Evolutionary conservation across 192 early-diverging fungal genomes (phyloP).

Genomic region (Phycomyces blakesleeanus): DNA sequence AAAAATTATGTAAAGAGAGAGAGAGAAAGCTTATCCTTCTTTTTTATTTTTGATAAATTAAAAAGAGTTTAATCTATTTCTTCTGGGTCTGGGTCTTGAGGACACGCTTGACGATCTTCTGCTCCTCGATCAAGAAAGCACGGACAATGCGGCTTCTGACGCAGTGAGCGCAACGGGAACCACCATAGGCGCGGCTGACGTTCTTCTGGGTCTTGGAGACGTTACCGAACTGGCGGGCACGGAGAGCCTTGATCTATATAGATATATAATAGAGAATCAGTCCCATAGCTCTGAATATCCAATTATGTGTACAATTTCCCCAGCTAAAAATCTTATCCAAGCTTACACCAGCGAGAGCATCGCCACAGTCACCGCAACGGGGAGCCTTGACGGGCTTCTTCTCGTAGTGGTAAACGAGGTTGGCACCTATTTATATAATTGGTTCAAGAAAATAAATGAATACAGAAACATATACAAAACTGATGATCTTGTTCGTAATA

Average conservation of each 20-base stretch:
- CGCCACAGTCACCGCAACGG: conserved; percentile 97
- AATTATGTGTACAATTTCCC: background rate
- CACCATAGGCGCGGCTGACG: conserved; percentile 96
- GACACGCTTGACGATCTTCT: conserved; percentile 99
- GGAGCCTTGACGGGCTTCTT: conserved; percentile 90
- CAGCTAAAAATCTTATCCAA: background rate
- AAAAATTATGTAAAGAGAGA: too few relatives aligned
- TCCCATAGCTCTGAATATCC: background rate
- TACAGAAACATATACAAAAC: too few relatives aligned
- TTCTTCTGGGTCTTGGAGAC: conserved; percentile 91
- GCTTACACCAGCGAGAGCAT: conserved; percentile 82
- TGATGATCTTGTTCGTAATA: too few relatives aligned
- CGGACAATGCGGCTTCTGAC: conserved; percentile 83
- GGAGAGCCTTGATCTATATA: conserved; percentile 60
- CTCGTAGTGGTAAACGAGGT: conserved; percentile 86
- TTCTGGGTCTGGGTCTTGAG: conserved; percentile 68
- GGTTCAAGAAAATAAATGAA: too few relatives aligned
- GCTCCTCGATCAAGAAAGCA: conserved; percentile 99
- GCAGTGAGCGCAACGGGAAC: conserved; percentile 89
- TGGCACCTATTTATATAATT: conserved; percentile 62
- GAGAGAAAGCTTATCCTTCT: background rate
- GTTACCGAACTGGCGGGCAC: conserved; percentile 86
- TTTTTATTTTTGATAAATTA: background rate
- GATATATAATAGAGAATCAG: background rate
- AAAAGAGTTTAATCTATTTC: background rate